Base-by-base conservation (phyloP, 306 rosid genomes). In the barrel medic (Medicago truncatula) region DNA sequence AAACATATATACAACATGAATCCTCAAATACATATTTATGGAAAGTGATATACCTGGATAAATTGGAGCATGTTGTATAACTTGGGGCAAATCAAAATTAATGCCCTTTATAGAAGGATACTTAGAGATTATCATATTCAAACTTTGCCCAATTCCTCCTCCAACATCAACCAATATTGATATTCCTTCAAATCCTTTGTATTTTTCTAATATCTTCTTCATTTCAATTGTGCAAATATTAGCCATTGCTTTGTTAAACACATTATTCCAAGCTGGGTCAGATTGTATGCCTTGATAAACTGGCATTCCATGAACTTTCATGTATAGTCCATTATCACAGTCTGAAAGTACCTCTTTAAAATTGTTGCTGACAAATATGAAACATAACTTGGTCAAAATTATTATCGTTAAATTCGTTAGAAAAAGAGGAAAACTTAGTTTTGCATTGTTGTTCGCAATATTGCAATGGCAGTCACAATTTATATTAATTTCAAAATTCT, bases 31-130 rank as follows among this genome's bases (percentile, higher is more conserved):
- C 14, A 9, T 36, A 39, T 7, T 15, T 39, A 17, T 64, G 13
- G 1, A 14, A n/a, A n/a, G 4, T 16, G 0, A 23, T 36, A 64
- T 63, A 67, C 81, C 81, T 68, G 66, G 67, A 65, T 34, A 41
- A 11, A 28, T 1, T 57, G 79, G 82, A 12, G 85, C 85, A 38
- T 66, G 25, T 66, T 72, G 67, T 64, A 77, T 58, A 0, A 82
- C 85, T 12, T 72, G 82, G 0, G 85, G 85, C 8, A 65, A 18
- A 47, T 82, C 85, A 77, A 82, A 82, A 15, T 82, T 82, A 31
- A 77, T 43, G 6, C 82, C 85, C 53, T 58, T 82, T 2, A 82
- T 76, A 11, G 71, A 57, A 82, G 82, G 78, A 44, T 82, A 82
- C 59, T 71, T 76, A 6, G 78, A 71, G 12, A 76, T 49, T 5